These are phyloP conservation scores for Rhodotorula sp. DNA, from an alignment of 1,284 basidiomycete genomes.

Conservation along the genomic window DNA sequence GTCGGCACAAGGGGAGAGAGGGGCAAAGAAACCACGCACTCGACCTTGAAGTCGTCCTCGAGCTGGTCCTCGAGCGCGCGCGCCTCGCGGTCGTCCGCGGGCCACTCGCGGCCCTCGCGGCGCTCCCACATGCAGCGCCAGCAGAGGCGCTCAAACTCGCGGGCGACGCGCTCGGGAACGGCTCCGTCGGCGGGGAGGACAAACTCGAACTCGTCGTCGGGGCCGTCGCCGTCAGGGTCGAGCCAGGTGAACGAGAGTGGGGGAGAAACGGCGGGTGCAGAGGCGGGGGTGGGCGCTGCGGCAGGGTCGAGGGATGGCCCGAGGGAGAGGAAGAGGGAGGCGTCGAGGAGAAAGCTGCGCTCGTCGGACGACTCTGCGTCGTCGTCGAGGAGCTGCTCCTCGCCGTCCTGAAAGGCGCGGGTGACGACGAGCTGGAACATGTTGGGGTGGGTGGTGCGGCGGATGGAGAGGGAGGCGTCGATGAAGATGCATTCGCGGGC, in stretches of 20 bases:
- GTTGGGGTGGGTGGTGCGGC: conserved; percentile 76
- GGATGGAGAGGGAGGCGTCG: conserved; percentile 91
- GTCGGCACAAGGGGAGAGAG: background rate
- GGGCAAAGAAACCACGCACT: conserved; percentile 26
- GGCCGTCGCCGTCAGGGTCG: conserved; percentile 63
- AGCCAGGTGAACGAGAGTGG: conserved; percentile 78
- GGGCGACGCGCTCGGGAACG: conserved; percentile 44
- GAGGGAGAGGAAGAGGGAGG: conserved; percentile 79
- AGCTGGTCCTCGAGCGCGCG: conserved; percentile 20
- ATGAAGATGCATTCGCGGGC: conserved; percentile 98
- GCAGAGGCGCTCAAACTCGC: conserved; percentile 50
- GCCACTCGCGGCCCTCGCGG: conserved; percentile 38
- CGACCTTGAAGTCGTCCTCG: conserved; percentile 39
- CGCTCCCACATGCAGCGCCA: conserved; percentile 49
- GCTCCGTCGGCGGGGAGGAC: conserved; percentile 29
- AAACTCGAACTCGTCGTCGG: conserved; percentile 61
- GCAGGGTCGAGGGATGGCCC: conserved; percentile 69
- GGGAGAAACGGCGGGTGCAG: background rate
- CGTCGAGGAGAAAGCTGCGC: conserved; percentile 84
- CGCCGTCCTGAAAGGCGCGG: conserved; percentile 91
- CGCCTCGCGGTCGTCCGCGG: conserved; percentile 24
- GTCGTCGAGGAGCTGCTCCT: conserved; percentile 89
- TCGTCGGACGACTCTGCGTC: conserved; percentile 90
- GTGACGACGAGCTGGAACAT: conserved; percentile 97
- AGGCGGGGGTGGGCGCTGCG: background rate